Base-by-base conservation (phyloP, 805 yeast genomes). In the Kodamaea sagamina region DNA sequence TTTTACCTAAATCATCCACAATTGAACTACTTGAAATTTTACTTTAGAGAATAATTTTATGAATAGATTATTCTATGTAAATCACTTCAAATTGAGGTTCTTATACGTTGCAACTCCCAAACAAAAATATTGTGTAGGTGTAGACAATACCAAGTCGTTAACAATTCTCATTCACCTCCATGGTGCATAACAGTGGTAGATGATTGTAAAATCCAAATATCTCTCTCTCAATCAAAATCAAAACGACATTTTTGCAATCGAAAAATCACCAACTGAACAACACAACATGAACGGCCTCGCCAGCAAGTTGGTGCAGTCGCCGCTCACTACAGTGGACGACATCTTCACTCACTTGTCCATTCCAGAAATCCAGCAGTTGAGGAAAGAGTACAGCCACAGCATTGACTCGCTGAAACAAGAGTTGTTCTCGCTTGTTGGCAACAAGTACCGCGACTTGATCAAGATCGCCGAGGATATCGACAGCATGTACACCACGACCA, bases 381-480 rank as follows among this genome's bases (percentile, higher is more conserved):
- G 61, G 32, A 44, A 51, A 4, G 59, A 62, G 16, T 69, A 68
- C 46, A 52, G 57, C 26, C 46, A 44, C 6, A 55, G 54, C 22
- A 63, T 62, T n/a, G 47, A 45, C 4, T 37, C 47, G 10, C 67
- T 73, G 43, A 62, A 62, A 44, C 26, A 50, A 8, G 65, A 68
- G 32, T 52, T 71, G 11, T 74, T 70, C 44, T 42, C 49, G 4
- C 56, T 71, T 36, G 75, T 71, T 15, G 71, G 74, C 5, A 50
- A 48, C 22, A 71, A 71, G 41, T 71, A 71, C 54, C 54, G 76
- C 36, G 74, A 70, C 51, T 60, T 71, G 52, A 68, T 71, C 36
- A 58, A 62, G 35, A 69, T 71, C 10, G 72, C 75, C n/a, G 74
- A 70, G 44, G 72, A 67, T 42, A 69, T 71, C 19, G 65, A 62